phyloP scores from a whole-genome alignment of 2,329 filamentous ascomycete genomes.

The Blumeriella jaapii region DNA sequence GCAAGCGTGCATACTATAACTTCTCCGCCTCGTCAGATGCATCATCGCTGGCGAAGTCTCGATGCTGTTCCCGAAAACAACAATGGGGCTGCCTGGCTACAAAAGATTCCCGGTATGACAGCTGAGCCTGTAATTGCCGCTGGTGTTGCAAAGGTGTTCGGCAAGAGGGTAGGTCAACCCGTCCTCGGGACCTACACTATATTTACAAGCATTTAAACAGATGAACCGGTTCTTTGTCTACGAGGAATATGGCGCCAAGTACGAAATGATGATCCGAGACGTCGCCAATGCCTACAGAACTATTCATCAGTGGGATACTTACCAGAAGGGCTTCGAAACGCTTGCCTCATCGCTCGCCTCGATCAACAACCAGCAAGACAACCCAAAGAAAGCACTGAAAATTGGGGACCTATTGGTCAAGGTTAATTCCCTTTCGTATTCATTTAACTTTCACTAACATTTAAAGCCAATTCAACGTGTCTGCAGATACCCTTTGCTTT shows the following conservation, averaged over 20 bases:
- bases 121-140: slow-evolving; percentile 48
- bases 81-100: slow-evolving; percentile 31
- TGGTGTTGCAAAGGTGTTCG: slow-evolving; percentile 49
- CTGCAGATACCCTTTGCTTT: slow-evolving; percentile 81
- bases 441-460: slow-evolving; percentile 5
- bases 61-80: slow-evolving; percentile 27
- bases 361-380: slow-evolving; percentile 48
- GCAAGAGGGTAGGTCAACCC: slow-evolving; percentile 37
- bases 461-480: slow-evolving; percentile 78
- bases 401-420: slow-evolving; percentile 85
- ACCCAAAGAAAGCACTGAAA: slow-evolving; percentile 64
- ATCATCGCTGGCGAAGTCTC: slow-evolving; percentile 37
- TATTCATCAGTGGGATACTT: slow-evolving; percentile 63
- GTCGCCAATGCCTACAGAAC: slow-evolving; percentile 56
- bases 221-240: slow-evolving; percentile 77
- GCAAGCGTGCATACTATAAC: slow-evolving; percentile 22
- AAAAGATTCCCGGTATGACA: slow-evolving; percentile 39
- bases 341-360: slow-evolving; percentile 66
- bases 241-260: slow-evolving; percentile 84
- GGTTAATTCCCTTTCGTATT: slow-evolving; percentile 33
- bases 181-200: not conserved
- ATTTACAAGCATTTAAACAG: slow-evolving; percentile 32
- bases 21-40: slow-evolving; percentile 10
- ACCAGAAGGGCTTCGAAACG: slow-evolving; percentile 77
- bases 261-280: slow-evolving; percentile 74